A percentile compares a stretch with the other conserved stretches of the same genome.
Evolutionary conservation across 768 basidiomycete genomes (phyloP).

Genomic region (Hortiboletus flavorubellus): DNA sequence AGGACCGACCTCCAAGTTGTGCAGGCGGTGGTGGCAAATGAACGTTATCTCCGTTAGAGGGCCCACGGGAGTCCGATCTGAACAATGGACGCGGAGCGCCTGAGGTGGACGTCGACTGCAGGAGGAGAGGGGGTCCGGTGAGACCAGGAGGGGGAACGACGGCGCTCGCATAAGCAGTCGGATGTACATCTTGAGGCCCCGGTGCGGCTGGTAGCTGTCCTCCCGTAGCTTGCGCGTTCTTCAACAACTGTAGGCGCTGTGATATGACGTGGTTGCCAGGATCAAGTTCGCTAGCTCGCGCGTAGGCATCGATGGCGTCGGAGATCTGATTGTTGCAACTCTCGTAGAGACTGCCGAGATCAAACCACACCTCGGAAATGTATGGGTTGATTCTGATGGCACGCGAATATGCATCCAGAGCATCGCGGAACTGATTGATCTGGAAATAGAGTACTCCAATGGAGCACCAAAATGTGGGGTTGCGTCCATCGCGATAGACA

Average conservation of each 20-base stretch:
- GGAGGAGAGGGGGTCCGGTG: constrained; percentile 60
- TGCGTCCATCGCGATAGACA: constrained; percentile 97
- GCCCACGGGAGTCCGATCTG: constrained; percentile 66
- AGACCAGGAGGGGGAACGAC: constrained; percentile 69
- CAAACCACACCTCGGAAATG: constrained; percentile 81
- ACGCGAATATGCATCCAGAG: constrained; percentile 96
- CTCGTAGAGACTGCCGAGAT: constrained; percentile 95
- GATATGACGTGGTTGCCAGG: constrained; percentile 80
- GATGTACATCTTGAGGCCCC: constrained; percentile 93
- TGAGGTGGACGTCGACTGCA: constrained; percentile 43
- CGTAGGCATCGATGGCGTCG: constrained; percentile 98
- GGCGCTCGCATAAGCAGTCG: constrained; percentile 85
- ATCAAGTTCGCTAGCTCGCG: constrained; percentile 91
- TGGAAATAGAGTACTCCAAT: constrained; percentile 99
- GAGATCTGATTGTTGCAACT: constrained; percentile 99
- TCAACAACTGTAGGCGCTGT: constrained; percentile 72
- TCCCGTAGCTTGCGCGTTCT: constrained; percentile 74
- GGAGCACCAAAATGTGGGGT: constrained; percentile 99
- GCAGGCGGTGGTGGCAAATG: constrained; percentile 61
- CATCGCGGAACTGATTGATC: constrained; percentile 99
- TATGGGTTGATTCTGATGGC: constrained; percentile 99
- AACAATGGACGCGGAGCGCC: constrained; percentile 43
- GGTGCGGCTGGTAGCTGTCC: constrained; percentile 81
- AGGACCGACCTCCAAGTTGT: constrained; percentile 44
- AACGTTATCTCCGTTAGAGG: constrained; percentile 35